Conservation (phyloP, 1,284 basidiomycete genomes). For the Anthracocystis walkeri region DNA sequence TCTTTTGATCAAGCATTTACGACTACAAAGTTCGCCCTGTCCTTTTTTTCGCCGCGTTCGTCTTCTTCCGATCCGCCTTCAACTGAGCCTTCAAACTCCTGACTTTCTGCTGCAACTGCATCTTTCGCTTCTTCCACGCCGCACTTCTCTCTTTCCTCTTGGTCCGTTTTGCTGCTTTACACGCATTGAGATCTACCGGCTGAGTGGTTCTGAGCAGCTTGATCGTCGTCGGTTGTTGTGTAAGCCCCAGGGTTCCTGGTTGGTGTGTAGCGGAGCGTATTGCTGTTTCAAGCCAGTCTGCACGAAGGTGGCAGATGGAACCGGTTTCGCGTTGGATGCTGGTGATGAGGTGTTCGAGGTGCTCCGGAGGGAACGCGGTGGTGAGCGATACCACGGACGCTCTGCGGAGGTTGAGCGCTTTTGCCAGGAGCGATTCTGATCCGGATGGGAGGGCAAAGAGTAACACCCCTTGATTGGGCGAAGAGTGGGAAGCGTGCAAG, state of each 20-base stretch:
- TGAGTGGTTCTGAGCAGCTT: conserved; percentile 43
- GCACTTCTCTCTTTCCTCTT: conserved; percentile 24
- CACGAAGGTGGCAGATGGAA: conserved; percentile 13
- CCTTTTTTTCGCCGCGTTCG: not conserved
- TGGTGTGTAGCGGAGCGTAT: conserved; percentile 15
- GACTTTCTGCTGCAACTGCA: conserved; percentile 18
- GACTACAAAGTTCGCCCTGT: too few species aligned
- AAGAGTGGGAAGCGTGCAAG: not conserved
- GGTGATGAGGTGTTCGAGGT: conserved; percentile 7
- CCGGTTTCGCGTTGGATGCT: conserved; percentile 31
- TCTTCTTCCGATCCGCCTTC: conserved; percentile 9
- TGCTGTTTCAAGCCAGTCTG: conserved; percentile 40
- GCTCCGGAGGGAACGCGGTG: conserved; percentile 1
- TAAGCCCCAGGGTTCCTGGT: conserved; percentile 1
- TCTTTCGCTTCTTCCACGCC: conserved; percentile 37
- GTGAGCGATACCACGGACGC: conserved; percentile 37
- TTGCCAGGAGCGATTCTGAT: conserved; percentile 28
- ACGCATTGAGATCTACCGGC: conserved; percentile 36
- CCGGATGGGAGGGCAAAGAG: conserved; percentile 43
- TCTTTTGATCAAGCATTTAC: too few species aligned
- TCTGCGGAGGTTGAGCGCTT: conserved; percentile 27
- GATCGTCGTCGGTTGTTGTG: conserved; percentile 28
- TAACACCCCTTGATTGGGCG: not conserved
- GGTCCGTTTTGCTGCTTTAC: conserved; percentile 31
- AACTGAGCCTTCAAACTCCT: conserved; percentile 9